phyloP scores from a whole-genome alignment of 2,329 filamentous ascomycete genomes.

The Drechmeria coniospora region DNA sequence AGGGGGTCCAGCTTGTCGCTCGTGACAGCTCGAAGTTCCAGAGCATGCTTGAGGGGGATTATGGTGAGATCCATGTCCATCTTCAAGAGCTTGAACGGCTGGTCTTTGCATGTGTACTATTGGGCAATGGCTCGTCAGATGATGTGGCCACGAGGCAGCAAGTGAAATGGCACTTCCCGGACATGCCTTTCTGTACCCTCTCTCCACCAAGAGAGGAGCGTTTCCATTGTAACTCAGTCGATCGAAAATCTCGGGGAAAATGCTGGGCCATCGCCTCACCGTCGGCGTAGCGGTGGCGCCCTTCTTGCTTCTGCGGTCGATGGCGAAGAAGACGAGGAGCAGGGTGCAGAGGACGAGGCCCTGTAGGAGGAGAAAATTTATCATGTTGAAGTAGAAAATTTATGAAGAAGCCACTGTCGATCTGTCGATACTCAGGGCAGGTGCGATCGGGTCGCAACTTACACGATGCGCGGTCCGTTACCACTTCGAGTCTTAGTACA shows the following conservation, averaged over 20 bases:
- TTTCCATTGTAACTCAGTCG: conserved; percentile 5
- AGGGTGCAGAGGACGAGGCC: not conserved
- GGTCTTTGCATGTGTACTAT: too few species aligned
- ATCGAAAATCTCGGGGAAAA: conserved; percentile 4
- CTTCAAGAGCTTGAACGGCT: conserved; percentile 5
- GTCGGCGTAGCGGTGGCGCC: conserved; percentile 3
- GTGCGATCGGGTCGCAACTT: too few species aligned
- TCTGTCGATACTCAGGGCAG: too few species aligned
- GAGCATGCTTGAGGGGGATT: conserved; percentile 5
- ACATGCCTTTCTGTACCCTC: conserved; percentile 5
- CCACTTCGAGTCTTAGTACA: too few species aligned
- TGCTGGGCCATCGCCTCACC: conserved; percentile 3
- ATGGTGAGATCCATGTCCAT: conserved; percentile 7
- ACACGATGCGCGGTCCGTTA: too few species aligned
- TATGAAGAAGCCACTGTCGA: too few species aligned
- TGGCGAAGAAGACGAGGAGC: not conserved
- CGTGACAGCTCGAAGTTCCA: conserved; percentile 4
- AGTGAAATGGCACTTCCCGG: too few species aligned
- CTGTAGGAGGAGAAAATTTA: conserved; percentile 1
- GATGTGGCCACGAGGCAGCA: not conserved
- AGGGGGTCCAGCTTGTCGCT: conserved; percentile 6
- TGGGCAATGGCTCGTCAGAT: too few species aligned
- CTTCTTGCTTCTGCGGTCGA: conserved; percentile 1
- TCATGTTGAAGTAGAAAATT: too few species aligned
- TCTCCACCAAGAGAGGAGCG: conserved; percentile 2